Evolutionary conservation across 1,284 basidiomycete genomes (phyloP).

Genomic region (Athelia sp.): DNA sequence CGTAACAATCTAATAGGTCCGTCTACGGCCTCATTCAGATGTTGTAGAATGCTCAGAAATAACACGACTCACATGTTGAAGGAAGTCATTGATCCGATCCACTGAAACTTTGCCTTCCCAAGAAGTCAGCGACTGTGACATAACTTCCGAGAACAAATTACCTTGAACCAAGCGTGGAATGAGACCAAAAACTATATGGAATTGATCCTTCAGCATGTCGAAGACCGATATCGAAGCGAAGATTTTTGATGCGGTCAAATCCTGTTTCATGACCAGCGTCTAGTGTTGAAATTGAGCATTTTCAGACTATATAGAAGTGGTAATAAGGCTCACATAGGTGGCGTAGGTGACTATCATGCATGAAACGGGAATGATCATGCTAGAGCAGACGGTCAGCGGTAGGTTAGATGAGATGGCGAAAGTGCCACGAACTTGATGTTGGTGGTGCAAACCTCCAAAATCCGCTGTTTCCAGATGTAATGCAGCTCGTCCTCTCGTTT

Average conservation of each 20-base stretch:
- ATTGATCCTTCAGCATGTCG: constrained; percentile 35
- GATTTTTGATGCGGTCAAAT: constrained; percentile 18
- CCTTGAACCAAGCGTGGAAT: constrained; percentile 17
- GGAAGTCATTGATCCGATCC: constrained; percentile 40
- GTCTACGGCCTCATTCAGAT: neutral
- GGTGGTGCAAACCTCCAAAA: constrained; percentile 31
- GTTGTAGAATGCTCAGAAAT: neutral
- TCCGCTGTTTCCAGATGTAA: constrained; percentile 20
- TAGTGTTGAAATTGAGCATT: too few species aligned
- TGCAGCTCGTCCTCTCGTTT: constrained; percentile 33
- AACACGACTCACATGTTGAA: constrained; percentile 22
- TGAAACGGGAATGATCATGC: constrained; percentile 56
- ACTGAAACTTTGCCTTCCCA: constrained; percentile 36
- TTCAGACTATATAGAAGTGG: too few species aligned
- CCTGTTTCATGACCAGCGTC: constrained; percentile 27
- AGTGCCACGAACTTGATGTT: constrained; percentile 29
- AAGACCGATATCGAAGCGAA: constrained; percentile 35
- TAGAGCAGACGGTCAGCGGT: constrained; percentile 17
- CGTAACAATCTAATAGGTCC: neutral
- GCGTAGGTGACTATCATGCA: constrained; percentile 67
- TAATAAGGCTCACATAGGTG: constrained; percentile 38
- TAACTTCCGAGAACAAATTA: neutral
- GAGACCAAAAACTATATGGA: constrained; percentile 23
- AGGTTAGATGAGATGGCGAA: neutral
- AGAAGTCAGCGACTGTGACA: constrained; percentile 15